Percentiles rank a stretch among this genome's conserved stretches.
Conservation (phyloP, 1,284 basidiomycete species). For the Irpex sp. region DNA sequence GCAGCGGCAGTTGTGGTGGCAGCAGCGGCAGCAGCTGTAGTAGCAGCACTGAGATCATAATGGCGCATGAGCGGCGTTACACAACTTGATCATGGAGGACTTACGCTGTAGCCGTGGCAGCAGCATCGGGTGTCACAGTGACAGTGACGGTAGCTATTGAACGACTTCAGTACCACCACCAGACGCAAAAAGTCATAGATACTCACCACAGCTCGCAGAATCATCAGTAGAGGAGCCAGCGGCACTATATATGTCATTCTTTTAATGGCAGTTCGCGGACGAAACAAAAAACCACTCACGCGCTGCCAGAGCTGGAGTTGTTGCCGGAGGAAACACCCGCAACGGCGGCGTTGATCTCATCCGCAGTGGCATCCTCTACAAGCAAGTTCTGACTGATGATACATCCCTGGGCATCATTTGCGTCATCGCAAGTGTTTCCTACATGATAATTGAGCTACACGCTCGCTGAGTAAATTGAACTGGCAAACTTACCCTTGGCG, state of each 20-base stretch:
- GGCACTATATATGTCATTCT: not conserved
- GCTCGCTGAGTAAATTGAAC: not conserved
- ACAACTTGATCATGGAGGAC: too few species aligned
- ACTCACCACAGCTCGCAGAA: not conserved
- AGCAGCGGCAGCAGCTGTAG: slow-evolving; percentile 14
- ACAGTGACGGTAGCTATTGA: slow-evolving; percentile 1
- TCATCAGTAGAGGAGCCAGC: not conserved
- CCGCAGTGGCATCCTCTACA: slow-evolving; percentile 55
- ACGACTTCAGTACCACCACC: not conserved
- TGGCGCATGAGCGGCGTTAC: too few species aligned
- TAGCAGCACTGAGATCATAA: slow-evolving; percentile 11
- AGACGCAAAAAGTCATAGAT: not conserved
- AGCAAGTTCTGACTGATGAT: slow-evolving; percentile 61
- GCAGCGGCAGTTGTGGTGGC: slow-evolving; percentile 21
- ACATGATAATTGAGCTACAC: not conserved
- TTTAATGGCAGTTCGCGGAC: not conserved
- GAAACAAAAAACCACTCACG: not conserved
- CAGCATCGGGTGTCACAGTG: slow-evolving; percentile 15
- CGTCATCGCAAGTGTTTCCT: slow-evolving; percentile 51
- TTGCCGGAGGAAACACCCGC: slow-evolving; percentile 24
- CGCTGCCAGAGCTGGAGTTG: not conserved
- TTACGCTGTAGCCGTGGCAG: slow-evolving; percentile 18
- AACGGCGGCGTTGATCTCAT: slow-evolving; percentile 55
- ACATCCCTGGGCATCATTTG: slow-evolving; percentile 53
- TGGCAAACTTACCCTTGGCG: slow-evolving; percentile 18